Evolutionary conservation across 345 rosid genomes (phyloP).

Genomic region (Abelmoschus esculentus): DNA sequence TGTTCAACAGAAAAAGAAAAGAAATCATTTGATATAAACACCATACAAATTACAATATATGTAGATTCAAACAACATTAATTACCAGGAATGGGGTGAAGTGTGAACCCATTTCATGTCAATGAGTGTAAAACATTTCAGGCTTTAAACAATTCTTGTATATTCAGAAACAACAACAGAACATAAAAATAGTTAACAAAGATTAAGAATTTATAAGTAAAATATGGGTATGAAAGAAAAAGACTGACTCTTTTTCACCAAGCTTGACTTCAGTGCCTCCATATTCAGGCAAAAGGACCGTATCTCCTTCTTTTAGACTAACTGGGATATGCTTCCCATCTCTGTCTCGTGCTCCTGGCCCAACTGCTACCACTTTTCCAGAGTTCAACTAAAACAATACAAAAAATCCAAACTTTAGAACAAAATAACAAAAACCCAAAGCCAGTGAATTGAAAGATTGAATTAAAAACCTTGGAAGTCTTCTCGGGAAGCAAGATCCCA

Average conservation of each 20-base stretch:
- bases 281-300: constrained; percentile 68
- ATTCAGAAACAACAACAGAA: not conserved
- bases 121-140: not conserved
- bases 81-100: not conserved
- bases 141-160: not conserved
- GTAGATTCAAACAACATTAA: not conserved
- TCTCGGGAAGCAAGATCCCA: constrained; percentile 69
- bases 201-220: not conserved
- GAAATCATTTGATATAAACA: not conserved
- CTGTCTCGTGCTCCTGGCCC: constrained; percentile 62
- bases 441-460: not conserved
- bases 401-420: not conserved
- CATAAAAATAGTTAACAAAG: not conserved
- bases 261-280: constrained; percentile 73
- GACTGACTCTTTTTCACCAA: constrained; percentile 67
- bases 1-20: not conserved
- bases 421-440: not conserved
- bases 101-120: not conserved
- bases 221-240: not conserved
- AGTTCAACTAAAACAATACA: constrained; percentile 46
- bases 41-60: not conserved
- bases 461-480: constrained; percentile 41
- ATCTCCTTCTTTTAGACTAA: constrained; percentile 72
- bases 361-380: constrained; percentile 68
- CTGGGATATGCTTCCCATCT: constrained; percentile 56